These are phyloP conservation scores for Rhynchospora tenuis DNA, from an alignment of 176 grass and related monocot species.

Conservation along the genomic window DNA sequence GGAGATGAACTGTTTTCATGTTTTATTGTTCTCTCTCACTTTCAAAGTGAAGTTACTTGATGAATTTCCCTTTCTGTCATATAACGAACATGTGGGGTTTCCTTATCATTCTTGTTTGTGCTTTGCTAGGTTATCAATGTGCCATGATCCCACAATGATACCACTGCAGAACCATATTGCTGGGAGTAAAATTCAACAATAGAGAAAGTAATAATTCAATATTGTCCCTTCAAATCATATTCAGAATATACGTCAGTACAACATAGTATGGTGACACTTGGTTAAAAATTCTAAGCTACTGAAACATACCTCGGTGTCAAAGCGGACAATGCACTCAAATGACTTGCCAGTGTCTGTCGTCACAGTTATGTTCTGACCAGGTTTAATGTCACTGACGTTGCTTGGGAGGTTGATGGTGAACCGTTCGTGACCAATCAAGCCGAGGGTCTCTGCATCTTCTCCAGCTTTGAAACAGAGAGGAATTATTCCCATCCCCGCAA, in stretches of 20 bases:
- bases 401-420: slow-evolving; percentile 72
- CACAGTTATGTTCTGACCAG: slow-evolving; percentile 76
- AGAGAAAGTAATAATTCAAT: background rate
- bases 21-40: background rate
- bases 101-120: background rate
- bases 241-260: background rate
- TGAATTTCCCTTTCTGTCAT: background rate
- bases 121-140: background rate
- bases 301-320: slow-evolving; percentile 75
- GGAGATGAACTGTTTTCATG: background rate
- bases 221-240: background rate
- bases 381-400: slow-evolving; percentile 73
- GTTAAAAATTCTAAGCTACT: background rate
- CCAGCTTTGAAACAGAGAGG: slow-evolving; percentile 88
- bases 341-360: slow-evolving; percentile 75
- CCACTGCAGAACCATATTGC: background rate
- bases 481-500: slow-evolving; percentile 91
- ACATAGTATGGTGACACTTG: background rate
- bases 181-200: background rate
- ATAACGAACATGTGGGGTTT: background rate
- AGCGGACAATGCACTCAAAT: slow-evolving; percentile 73
- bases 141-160: background rate
- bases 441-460: slow-evolving; percentile 79
- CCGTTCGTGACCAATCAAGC: slow-evolving; percentile 76
- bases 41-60: background rate